Conservation (phyloP, 441 rosid genomes). For the Jatropha podagrica region DNA sequence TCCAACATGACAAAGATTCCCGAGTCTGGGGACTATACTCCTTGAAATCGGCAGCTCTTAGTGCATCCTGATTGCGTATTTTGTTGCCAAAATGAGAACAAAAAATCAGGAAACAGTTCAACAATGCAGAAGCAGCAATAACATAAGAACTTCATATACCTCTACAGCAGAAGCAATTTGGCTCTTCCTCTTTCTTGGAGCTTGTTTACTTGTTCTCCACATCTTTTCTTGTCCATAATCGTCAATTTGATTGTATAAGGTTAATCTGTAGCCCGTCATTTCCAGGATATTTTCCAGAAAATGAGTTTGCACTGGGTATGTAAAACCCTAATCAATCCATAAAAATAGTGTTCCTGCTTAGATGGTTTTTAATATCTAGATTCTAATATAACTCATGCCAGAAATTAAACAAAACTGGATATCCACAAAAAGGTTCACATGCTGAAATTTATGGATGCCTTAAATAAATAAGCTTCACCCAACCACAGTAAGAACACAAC, state of each 20-base stretch:
- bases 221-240: constrained; percentile 86
- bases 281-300: constrained; percentile 84
- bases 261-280: constrained; percentile 65
- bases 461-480: background rate
- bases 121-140: background rate
- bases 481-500: background rate
- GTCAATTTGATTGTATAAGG: constrained; percentile 78
- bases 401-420: background rate
- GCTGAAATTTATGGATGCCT: background rate
- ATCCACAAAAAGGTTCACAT: background rate
- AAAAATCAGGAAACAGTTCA: constrained; percentile 20
- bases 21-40: constrained; percentile 56
- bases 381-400: background rate
- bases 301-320: constrained; percentile 65
- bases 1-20: constrained; percentile 83
- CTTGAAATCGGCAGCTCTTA: constrained; percentile 63
- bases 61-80: constrained; percentile 57
- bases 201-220: constrained; percentile 86
- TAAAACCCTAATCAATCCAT: constrained; percentile 62
- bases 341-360: background rate
- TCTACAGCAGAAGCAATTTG: constrained; percentile 82
- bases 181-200: constrained; percentile 83
- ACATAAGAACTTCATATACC: constrained; percentile 42
- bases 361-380: constrained; percentile 4
- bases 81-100: constrained; percentile 21